Base-by-base conservation (phyloP, 2,329 filamentous ascomycete species). In the Monascus ruber region DNA sequence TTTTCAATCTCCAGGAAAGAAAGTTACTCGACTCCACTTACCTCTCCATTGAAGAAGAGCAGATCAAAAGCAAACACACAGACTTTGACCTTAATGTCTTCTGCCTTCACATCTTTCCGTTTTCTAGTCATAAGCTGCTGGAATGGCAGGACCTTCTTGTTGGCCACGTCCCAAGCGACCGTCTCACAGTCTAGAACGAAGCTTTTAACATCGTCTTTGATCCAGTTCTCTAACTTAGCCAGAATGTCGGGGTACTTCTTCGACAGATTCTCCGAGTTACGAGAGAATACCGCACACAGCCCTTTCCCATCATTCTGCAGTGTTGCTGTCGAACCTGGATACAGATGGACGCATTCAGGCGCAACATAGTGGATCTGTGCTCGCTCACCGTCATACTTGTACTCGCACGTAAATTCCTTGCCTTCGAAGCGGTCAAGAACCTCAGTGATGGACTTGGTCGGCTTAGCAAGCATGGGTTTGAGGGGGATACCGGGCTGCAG, bases 151-250 rank as follows among this genome's bases (percentile, higher is more conserved):
- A 98, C 85, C 62, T 94, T 94, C 72, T 94, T 95, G 69, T 91
- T 86, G 1, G 74, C 73, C n/a, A 85, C 74, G 61, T 98, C 91
- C 89, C 91, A 96, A 1, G 85, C 91, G 8, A 96, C 91, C 1
- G 89, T 94, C 68, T 98, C 91, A 58, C 91, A 98, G 59, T 98
- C 91, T n/a, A 98, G 70, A 9, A 98, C 91, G 55, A 98, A 98
- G 57, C 87, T 94, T 64, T 84, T 85, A 7, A 91, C 94, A 26
- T 81, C 85, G 2, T 79, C 69, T 58, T 93, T 93, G 50, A 98
- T 80, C 91, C 91, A 98, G 0, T 76, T 80, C 31, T 85, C 73
- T 8, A 98, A 74, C 59, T 93, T 94, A 24, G 76, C 81, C 27
- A 98, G 76, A 38, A 98, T 87, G 64, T 98, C 91, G 0, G 91